Evolutionary conservation across 1,139 yeast genomes (phyloP).

Genomic region (Diutina neorugosa): DNA sequence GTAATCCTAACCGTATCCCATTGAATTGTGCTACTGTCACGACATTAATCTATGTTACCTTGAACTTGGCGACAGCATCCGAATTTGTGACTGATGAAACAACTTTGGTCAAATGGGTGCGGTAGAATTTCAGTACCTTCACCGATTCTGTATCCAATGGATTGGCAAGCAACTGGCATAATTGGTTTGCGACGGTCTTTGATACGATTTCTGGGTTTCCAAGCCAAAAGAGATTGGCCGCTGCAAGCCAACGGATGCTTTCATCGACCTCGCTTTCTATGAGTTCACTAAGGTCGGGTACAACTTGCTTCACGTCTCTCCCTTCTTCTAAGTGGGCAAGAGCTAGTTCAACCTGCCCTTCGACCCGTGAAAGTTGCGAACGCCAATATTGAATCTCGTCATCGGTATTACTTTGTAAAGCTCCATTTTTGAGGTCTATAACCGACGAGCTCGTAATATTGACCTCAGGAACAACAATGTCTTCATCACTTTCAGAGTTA

Average conservation of each 20-base stretch:
- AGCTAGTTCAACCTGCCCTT: conserved; percentile 1
- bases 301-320: neutral
- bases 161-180: neutral
- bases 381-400: neutral
- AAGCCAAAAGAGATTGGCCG: neutral
- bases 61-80: neutral
- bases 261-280: neutral
- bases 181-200: neutral
- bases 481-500: neutral
- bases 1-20: no score
- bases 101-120: neutral
- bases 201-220: neutral
- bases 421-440: neutral
- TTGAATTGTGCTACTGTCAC: no score
- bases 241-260: neutral
- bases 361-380: neutral
- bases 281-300: neutral
- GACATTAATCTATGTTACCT: neutral
- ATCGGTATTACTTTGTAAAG: neutral
- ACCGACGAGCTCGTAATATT: neutral
- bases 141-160: neutral
- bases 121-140: neutral
- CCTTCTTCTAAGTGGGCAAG: neutral
- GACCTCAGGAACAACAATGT: neutral
- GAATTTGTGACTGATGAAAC: neutral